Conservation (phyloP, 2,329 filamentous ascomycete genomes). For the Penicillium paneum region DNA sequence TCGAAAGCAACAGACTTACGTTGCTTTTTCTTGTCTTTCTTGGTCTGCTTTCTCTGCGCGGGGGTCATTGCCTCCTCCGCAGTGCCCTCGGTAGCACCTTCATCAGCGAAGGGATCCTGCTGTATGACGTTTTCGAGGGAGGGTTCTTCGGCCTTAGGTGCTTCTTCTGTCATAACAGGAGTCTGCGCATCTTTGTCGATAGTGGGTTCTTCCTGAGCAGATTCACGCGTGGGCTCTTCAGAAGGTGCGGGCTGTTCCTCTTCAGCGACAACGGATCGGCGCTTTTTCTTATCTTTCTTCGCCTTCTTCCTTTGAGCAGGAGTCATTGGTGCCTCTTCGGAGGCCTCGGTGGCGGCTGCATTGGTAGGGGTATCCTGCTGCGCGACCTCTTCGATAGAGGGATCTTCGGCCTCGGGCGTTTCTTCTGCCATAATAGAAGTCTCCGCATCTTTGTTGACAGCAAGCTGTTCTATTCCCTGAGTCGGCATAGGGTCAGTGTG, state of each 20-base stretch:
- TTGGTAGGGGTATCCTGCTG: background rate
- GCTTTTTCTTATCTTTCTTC: slow-evolving; percentile 25
- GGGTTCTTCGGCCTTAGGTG: background rate
- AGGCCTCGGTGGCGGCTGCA: background rate
- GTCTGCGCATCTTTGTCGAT: background rate
- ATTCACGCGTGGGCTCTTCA: slow-evolving; percentile 2
- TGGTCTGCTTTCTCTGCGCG: slow-evolving; percentile 16
- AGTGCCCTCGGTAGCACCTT: background rate
- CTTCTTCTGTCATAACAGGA: slow-evolving; percentile 2
- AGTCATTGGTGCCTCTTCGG: slow-evolving; percentile 12
- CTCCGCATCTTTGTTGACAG: background rate
- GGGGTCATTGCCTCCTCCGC: slow-evolving; percentile 15
- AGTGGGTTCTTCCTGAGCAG: background rate
- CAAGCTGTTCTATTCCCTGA: background rate
- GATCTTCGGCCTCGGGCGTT: background rate
- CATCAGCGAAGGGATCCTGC: slow-evolving; percentile 1
- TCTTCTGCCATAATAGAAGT: background rate
- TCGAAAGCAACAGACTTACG: slow-evolving; percentile 22
- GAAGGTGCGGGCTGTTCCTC: background rate
- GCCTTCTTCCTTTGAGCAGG: slow-evolving; percentile 17
- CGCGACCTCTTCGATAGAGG: background rate
- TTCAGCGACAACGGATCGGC: slow-evolving; percentile 9
- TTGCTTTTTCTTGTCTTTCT: slow-evolving; percentile 23
- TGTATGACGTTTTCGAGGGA: background rate
- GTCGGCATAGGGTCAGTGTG: background rate